Evolutionary conservation across 768 basidiomycete genomes (phyloP), one percentile per base, ranked within the genome.

Genomic region (Naganishia randhawae): DNA sequence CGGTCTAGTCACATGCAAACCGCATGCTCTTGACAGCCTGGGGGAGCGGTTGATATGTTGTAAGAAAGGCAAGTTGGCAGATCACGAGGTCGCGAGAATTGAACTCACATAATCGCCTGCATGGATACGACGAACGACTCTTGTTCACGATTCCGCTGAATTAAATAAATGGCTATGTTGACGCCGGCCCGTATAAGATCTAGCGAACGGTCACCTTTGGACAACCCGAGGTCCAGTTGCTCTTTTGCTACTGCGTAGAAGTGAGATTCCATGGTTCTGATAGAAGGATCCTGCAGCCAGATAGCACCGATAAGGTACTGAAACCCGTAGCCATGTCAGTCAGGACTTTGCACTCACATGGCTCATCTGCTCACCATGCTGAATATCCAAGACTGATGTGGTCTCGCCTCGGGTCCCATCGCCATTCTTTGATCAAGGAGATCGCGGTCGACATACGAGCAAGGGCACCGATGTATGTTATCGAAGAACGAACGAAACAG

Each of bases 241-340:
- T 61, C 57, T 41, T 61, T 61, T 3, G 57, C 57, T 25, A 61
- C 57, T 25, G 35, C 13, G 39, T 41, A 61, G 27, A 61, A 61
- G 39, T 61, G 57, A 11, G 22, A 25, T 25, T 61, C 57, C 57
- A 61, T 61, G n/a, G 27, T 39, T 6, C 19, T 35, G n/a, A 61
- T 1, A 17, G 57, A 39, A 17, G 57, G 57, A 25, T 61, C 57
- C 17, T 61, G 57, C 35, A 41, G 16, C 57, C 57, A 61, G n/a
- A 61, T 61, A 2, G 37, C 22, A 17, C 57, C 57, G n/a, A 10
- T 16, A 13, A 61, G 37, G 22, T 61, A 61, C 57, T 61, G 27
- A 17, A 7, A 31, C 22, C 9, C 5, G 22, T 25, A 5, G 8
- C 57, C 9, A 27, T 22, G 29, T 33, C 35, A 41, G 57, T 42